phyloP scores from a whole-genome alignment of 495 filamentous ascomycete species.

The Chaetomium cochliodes region DNA sequence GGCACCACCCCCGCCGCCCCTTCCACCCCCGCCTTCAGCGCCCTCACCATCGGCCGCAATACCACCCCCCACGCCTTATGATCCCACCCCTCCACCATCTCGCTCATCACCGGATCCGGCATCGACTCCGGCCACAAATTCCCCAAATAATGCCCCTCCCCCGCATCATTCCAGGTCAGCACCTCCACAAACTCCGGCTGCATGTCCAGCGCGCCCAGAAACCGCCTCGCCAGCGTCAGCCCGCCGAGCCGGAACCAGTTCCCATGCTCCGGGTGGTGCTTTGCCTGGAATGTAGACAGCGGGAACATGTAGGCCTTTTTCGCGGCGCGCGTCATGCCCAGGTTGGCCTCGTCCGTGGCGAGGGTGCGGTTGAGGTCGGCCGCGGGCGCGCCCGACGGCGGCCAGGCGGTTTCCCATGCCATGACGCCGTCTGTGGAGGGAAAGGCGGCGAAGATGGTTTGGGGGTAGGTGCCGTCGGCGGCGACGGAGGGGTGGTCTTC shows the following conservation, averaged over 20 bases:
- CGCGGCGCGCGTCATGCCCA: not conserved
- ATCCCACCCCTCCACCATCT: constrained; percentile 7
- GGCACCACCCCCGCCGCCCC: not conserved
- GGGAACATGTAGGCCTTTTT: constrained; percentile 59
- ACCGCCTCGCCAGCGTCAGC: constrained; percentile 64
- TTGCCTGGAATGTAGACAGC: constrained; percentile 61
- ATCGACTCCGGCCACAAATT: constrained; percentile 17
- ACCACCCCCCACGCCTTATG: constrained; percentile 8
- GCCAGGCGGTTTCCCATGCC: constrained; percentile 18
- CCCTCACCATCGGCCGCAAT: not conserved
- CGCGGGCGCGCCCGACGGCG: not conserved
- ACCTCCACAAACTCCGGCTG: constrained; percentile 61
- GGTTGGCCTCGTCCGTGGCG: constrained; percentile 5
- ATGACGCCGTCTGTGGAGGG: constrained; percentile 12
- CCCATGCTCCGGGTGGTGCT: constrained; percentile 60
- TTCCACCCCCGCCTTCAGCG: not conserved
- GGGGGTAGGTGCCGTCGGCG: constrained; percentile 7
- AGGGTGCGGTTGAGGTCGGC: not conserved
- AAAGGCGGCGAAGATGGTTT: constrained; percentile 14
- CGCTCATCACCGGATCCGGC: not conserved
- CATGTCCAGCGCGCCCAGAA: constrained; percentile 60
- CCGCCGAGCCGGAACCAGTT: constrained; percentile 69
- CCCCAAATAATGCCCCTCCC: constrained; percentile 69
- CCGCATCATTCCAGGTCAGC: constrained; percentile 63
- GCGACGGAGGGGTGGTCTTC: constrained; percentile 10